phyloP scores from a whole-genome alignment of 176 grass and related monocot species.

The Juncus effusus region DNA sequence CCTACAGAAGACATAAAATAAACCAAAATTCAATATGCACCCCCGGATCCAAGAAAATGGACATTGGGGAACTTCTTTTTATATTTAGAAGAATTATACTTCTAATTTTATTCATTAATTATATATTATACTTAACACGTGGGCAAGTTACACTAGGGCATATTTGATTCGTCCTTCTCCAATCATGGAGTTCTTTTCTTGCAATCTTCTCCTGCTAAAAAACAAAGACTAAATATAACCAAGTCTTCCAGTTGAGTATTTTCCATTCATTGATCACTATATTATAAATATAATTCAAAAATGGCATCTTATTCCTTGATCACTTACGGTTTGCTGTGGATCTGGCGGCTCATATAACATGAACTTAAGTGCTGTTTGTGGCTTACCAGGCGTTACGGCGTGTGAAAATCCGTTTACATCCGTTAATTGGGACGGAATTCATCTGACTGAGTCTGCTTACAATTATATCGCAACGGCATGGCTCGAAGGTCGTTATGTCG shows the following conservation, averaged over 20 bases:
- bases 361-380: conserved; percentile 24
- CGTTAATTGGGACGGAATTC: conserved; percentile 41
- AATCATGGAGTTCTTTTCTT: background rate
- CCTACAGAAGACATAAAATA: too few species aligned
- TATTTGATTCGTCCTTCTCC: too few species aligned
- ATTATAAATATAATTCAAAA: background rate
- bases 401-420: conserved; percentile 28
- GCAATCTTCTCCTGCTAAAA: background rate
- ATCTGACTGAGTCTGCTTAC: conserved; percentile 37
- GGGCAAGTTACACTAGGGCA: too few species aligned
- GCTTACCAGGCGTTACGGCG: conserved; percentile 21
- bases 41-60: too few species aligned
- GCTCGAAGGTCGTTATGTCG: conserved; percentile 23
- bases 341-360: conserved; percentile 41
- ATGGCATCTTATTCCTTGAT: background rate
- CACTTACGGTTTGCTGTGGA: conserved; percentile 30
- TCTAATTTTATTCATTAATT: too few species aligned
- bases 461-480: conserved; percentile 28
- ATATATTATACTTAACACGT: too few species aligned
- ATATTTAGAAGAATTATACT: too few species aligned
- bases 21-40: too few species aligned
- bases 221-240: too few species aligned
- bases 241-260: too few species aligned
- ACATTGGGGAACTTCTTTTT: too few species aligned
- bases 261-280: too few species aligned